These are phyloP conservation scores for Hippophae gyantsensis DNA, from an alignment of 306 rosid genomes.

Conservation along the genomic window DNA sequence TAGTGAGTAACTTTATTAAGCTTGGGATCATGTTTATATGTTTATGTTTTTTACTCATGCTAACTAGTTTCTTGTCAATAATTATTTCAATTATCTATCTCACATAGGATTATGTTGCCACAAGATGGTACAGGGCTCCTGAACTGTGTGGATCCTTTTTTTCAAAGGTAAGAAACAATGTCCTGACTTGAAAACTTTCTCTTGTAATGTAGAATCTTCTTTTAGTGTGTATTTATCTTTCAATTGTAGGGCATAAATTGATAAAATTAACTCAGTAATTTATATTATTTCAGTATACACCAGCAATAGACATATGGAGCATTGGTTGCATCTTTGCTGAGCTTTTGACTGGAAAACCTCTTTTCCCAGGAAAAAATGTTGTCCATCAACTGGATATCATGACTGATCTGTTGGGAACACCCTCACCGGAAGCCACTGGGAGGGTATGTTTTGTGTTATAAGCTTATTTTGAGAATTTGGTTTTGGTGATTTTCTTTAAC, in stretches of 20 bases:
- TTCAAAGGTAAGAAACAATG: conserved; percentile 60
- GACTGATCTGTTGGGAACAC: conserved; percentile 95
- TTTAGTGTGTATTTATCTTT: not conserved
- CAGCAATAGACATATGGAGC: conserved; percentile 99
- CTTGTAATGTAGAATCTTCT: not conserved
- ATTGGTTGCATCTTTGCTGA: conserved; percentile 97
- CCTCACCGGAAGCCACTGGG: conserved; percentile 78
- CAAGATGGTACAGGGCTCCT: conserved; percentile 99
- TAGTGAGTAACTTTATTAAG: not conserved
- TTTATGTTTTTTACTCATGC: not conserved
- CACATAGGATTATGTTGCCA: conserved; percentile 88
- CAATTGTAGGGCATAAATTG: not conserved
- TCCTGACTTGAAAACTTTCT: not conserved
- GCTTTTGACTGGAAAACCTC: conserved; percentile 95
- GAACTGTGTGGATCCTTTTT: conserved; percentile 98
- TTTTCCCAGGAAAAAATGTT: conserved; percentile 97
- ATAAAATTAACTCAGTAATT: conserved; percentile 5
- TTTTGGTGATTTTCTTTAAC: not conserved
- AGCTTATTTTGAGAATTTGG: not conserved
- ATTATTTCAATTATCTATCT: conserved; percentile 18
- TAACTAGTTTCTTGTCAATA: not conserved
- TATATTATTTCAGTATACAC: conserved; percentile 66
- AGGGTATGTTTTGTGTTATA: conserved; percentile 53
- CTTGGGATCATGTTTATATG: not conserved
- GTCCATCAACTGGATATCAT: conserved; percentile 95